These are phyloP conservation scores for Phylloporus gajari DNA, from an alignment of 1,284 basidiomycete species.

Conservation along the genomic window DNA sequence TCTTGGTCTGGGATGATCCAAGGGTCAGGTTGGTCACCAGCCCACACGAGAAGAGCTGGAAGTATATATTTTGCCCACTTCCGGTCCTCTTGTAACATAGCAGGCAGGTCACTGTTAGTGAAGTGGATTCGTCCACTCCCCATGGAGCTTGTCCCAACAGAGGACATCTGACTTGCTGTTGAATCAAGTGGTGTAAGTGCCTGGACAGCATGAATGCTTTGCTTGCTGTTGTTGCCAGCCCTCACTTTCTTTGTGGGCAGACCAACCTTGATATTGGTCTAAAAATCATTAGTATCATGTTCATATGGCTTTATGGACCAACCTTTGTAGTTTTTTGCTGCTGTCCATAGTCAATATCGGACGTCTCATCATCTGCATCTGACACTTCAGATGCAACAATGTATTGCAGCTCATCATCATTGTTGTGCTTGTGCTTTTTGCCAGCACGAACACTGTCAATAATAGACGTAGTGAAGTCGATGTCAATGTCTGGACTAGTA, in stretches of 20 bases:
- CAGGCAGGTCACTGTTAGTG: background rate
- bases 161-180: background rate
- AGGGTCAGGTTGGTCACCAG: background rate
- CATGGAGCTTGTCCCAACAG: background rate
- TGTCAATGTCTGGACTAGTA: background rate
- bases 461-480: background rate
- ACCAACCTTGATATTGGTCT: background rate
- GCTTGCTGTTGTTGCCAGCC: too few relatives aligned
- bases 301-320: background rate
- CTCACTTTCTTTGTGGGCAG: background rate
- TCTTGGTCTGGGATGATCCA: background rate
- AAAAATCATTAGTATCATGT: background rate
- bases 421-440: background rate
- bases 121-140: background rate
- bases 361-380: background rate
- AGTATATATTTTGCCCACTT: background rate
- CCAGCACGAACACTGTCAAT: background rate
- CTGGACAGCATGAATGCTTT: too few relatives aligned
- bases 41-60: background rate
- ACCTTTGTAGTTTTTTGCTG: background rate
- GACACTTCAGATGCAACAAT: background rate
- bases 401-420: background rate
- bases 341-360: background rate
- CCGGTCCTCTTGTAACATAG: background rate
- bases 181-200: too few relatives aligned